Conservation (phyloP, 306 rosid species). For the Leucaena leucocephala region DNA sequence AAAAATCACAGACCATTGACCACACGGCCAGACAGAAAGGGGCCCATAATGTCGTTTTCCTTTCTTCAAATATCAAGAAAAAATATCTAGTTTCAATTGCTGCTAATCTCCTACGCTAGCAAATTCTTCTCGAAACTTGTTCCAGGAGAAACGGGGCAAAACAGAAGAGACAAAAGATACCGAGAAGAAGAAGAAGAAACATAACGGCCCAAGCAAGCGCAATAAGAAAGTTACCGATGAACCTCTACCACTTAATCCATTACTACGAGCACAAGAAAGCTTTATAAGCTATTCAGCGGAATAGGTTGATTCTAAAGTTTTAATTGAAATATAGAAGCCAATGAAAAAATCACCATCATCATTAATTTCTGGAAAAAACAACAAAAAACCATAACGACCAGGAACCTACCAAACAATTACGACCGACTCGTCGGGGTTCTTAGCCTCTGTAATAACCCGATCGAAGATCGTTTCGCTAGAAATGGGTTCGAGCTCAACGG, state of each 20-base stretch:
- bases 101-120: neutral
- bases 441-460: conserved; percentile 47
- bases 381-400: neutral
- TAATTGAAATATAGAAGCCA: neutral
- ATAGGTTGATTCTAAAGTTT: neutral
- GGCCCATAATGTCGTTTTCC: neutral
- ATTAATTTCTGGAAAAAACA: neutral
- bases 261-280: neutral
- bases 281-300: neutral
- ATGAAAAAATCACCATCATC: neutral
- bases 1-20: neutral
- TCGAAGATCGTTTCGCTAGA: conserved; percentile 55
- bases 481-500: conserved; percentile 51
- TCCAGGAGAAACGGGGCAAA: neutral
- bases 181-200: neutral
- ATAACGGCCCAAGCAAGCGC: neutral
- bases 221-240: neutral
- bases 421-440: conserved; percentile 41
- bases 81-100: neutral
- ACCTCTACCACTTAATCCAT: neutral
- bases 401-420: conserved; percentile 52
- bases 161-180: neutral
- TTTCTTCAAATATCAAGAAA: neutral
- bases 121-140: neutral
- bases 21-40: neutral